Conservation (phyloP, 345 rosid species). For the Sapria himalayana region DNA sequence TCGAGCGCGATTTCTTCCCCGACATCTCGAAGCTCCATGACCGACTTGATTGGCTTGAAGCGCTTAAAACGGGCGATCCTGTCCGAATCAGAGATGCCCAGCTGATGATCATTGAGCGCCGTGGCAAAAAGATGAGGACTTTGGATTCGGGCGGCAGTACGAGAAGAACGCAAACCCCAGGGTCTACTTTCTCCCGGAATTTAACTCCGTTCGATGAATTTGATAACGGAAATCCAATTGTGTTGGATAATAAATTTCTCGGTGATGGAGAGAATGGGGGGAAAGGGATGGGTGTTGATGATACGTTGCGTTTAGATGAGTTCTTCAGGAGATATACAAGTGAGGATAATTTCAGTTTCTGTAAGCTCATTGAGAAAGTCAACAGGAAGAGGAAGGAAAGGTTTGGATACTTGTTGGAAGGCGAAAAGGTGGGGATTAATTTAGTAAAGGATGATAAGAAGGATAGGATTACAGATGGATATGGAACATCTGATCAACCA, state of each 20-base stretch:
- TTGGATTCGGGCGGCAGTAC: constrained; percentile 16
- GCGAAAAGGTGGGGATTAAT: constrained; percentile 28
- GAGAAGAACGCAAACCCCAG: constrained; percentile 47
- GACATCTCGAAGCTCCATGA: constrained; percentile 86
- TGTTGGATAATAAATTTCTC: constrained; percentile 14
- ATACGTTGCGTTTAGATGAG: constrained; percentile 41
- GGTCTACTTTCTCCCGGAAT: constrained; percentile 56
- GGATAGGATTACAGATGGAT: constrained; percentile 86
- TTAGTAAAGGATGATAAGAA: constrained; percentile 33
- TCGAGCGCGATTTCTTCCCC: constrained; percentile 93
- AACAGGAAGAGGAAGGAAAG: constrained; percentile 76
- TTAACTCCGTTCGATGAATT: constrained; percentile 73
- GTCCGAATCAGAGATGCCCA: constrained; percentile 87
- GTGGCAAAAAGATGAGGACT: constrained; percentile 25
- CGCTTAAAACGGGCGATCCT: constrained; percentile 62
- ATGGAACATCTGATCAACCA: constrained; percentile 89
- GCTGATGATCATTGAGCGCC: constrained; percentile 82
- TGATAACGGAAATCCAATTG: constrained; percentile 28
- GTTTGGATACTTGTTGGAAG: constrained; percentile 35
- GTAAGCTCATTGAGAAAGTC: constrained; percentile 64
- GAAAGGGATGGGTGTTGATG: constrained; percentile 25
- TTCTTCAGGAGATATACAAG: constrained; percentile 77
- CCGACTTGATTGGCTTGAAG: constrained; percentile 89
- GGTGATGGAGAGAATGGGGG: constrained; percentile 15
- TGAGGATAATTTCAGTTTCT: constrained; percentile 84